Evolutionary conservation across 495 filamentous ascomycete genomes (phyloP), one percentile per base, ranked within the genome.

Genomic region (Wilcoxina mikolae): DNA sequence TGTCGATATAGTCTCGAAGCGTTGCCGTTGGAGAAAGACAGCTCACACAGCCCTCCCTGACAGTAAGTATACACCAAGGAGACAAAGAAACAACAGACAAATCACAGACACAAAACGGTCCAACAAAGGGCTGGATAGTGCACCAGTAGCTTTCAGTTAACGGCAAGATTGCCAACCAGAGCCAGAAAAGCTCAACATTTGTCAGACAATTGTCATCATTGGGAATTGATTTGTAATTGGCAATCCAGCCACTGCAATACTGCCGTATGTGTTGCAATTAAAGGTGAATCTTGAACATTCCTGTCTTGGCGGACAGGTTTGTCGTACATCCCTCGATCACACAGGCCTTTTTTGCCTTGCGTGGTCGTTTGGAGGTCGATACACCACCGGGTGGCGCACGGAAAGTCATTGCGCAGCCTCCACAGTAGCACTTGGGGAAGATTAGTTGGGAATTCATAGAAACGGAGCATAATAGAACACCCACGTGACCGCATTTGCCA

Each of bases 401-500:
- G 12, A 49, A 49, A 15, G 12, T 15, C 24, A 28, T 27, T 15
- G 64, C 62, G 35, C 62, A 65, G 35, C 45, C 56, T 10, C 62
- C 62, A 20, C 62, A 65, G 46, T 65, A 65, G 17, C 62, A 58
- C 62, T 65, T 25, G 24, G 20, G 9, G 42, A 17, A 51, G 12
- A 0, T 33, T 48, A 33, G 0, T 25, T 44, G 7, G 29, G 38
- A 47, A 20, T 38, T 46, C 43, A 20, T 12, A 20, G 22, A 20
- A 18, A 46, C 12, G 3, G 12, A 23, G 31, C 38, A 7, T 22
- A 55, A 38, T 24, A 23, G 28, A 26, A 12, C 7, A 56, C 83
- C 56, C 72, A 88, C 84, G 73, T 89, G 84, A 52, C 84, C 85
- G 67, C 84, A 89, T 54, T 70, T 85, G 1, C 79, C 72, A 17